Evolutionary conservation across 129 eudicot genomes (phyloP).

Genomic region (Glebionis coronaria): DNA sequence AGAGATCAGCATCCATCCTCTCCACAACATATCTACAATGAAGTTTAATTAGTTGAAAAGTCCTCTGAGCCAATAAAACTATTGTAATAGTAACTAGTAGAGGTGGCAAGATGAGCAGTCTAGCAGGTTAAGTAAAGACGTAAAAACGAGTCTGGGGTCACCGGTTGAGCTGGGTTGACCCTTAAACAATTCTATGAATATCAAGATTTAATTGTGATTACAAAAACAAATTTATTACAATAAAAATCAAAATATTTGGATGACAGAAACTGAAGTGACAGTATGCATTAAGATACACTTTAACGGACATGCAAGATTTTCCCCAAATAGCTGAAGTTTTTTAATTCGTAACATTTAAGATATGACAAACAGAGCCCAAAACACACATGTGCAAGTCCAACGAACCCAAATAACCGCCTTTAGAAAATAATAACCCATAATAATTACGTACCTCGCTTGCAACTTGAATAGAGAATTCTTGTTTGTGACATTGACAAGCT

Average conservation of each 20-base stretch:
- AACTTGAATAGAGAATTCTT: slow-evolving; percentile 89
- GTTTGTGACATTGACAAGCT: slow-evolving; percentile 89
- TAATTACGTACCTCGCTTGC: slow-evolving; percentile 73
- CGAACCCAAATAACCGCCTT: neutral
- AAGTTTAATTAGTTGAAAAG: slow-evolving; percentile 7
- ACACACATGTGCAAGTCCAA: neutral
- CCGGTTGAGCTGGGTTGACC: too few species aligned
- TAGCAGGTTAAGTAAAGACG: too few species aligned
- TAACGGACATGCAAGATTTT: neutral
- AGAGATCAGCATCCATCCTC: slow-evolving; percentile 93
- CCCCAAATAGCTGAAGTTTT: neutral
- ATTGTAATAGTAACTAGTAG: neutral
- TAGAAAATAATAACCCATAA: slow-evolving; percentile 16
- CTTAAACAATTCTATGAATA: too few species aligned
- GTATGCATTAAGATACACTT: slow-evolving; percentile 8
- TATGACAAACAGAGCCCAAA: neutral
- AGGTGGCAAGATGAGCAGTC: slow-evolving; percentile 3
- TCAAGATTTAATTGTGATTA: too few species aligned
- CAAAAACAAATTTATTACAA: too few species aligned
- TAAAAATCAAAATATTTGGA: neutral
- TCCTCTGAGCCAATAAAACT: neutral
- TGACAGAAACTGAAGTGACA: neutral
- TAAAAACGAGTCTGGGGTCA: too few species aligned
- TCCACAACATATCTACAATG: slow-evolving; percentile 80
- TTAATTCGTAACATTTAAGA: neutral